Percentiles rank a stretch among this genome's conserved stretches.
phyloP scores from a whole-genome alignment of 2,329 filamentous ascomycete genomes.

The Pyricularia sp. region DNA sequence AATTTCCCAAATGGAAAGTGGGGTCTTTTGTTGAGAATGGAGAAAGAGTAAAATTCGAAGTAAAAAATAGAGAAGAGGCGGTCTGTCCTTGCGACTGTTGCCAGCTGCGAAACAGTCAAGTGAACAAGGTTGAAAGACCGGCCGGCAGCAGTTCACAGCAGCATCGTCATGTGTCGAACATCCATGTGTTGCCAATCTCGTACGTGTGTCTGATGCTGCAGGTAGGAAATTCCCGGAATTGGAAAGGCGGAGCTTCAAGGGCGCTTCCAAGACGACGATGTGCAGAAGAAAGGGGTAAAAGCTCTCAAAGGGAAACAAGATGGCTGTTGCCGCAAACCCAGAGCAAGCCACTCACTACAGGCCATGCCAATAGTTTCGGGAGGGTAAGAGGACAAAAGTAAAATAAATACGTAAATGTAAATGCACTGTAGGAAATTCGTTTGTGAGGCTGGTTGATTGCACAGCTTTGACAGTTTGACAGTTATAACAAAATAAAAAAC shows the following conservation, averaged over 20 bases:
- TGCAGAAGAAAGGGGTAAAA: neutral
- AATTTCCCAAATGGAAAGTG: constrained; percentile 1
- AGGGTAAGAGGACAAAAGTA: neutral
- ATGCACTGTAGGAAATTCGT: neutral
- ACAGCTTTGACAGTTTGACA: no score
- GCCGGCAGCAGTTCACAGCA: neutral
- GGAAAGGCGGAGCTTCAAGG: neutral
- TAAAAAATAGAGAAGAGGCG: neutral
- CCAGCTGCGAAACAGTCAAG: neutral
- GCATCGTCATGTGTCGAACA: neutral
- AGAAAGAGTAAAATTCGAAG: neutral
- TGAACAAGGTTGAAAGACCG: neutral
- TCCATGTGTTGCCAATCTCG: neutral
- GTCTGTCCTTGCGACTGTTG: neutral
- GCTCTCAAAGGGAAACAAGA: neutral
- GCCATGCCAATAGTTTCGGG: neutral
- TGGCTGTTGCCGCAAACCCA: neutral
- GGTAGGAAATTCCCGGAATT: neutral
- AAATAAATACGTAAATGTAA: neutral
- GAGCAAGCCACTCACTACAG: neutral
- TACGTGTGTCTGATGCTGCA: neutral
- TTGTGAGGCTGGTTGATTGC: neutral
- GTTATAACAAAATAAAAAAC: no score
- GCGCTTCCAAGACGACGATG: neutral
- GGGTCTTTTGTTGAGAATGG: neutral